Base-by-base conservation (phyloP, 2,329 filamentous ascomycete species). In the Colletotrichum cuscutae region DNA sequence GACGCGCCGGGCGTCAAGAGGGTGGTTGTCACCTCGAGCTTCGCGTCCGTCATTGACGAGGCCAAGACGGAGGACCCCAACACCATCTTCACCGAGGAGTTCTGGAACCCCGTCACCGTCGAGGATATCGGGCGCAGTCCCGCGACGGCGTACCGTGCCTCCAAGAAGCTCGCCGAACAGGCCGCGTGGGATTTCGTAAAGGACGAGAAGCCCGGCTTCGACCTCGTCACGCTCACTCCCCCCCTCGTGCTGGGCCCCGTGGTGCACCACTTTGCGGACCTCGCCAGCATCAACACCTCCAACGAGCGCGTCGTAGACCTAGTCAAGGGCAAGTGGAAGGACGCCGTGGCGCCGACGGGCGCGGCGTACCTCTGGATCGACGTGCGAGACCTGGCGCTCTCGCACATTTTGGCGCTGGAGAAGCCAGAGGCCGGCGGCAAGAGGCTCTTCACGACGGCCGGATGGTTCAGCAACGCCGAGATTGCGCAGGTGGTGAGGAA, bases 1-100 rank as follows among this genome's bases (percentile, higher is more conserved):
- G 75, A 89, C 79, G 79, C 88, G 1, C 88, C 88, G 0, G 75
- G 75, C 6, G 93, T 97, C 65, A 94, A 92, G 83, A 89, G 92
- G 72, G 92, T 97, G 15, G 91, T 93, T 68, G 80, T 91, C 59
- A 90, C 88, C 19, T 88, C 86, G 49, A 89, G 88, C 42, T 89
- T 90, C 78, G 88, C 88, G 24, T 83, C 88, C 73, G 85, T 90
- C 76, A 58, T 89, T 19, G 79, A 85, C 73, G 81, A 82, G 52
- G 75, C 77, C 19, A 78, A 80, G 58, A 71, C 85, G 11, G 62
- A 65, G 3, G 82, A 88, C 78, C 80, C 85, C 0, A 73, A 62
- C 35, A 83, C 82, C 46, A 80, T 79, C 32, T 89, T 86, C 75
- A 83, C 79, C 72, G 89, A 86, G 79, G 81, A 78, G 72, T 84